Conservation (phyloP, 2,329 filamentous ascomycete species). For the Pestalotiopsis sp. region DNA sequence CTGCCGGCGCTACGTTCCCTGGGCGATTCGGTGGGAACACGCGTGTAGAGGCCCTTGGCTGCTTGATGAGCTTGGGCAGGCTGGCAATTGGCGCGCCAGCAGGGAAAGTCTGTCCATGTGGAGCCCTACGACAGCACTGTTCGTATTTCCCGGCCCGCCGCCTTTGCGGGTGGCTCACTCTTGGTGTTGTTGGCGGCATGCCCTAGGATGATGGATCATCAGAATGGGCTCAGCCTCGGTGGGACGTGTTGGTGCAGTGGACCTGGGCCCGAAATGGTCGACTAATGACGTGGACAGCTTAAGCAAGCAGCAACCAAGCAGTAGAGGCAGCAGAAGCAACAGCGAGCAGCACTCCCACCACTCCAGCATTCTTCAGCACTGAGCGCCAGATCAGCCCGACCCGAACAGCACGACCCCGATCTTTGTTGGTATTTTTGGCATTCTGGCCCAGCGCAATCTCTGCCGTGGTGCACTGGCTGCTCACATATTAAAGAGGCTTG, state of each 20-base stretch:
- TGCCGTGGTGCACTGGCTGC: neutral
- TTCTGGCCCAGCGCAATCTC: neutral
- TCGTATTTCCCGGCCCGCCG: conserved; percentile 11
- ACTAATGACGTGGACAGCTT: conserved; percentile 11
- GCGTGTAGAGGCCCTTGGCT: neutral
- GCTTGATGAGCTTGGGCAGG: neutral
- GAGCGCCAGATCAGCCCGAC: too few relatives aligned
- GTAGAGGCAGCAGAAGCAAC: neutral
- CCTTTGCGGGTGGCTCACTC: neutral
- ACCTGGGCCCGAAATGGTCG: neutral
- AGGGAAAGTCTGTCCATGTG: neutral
- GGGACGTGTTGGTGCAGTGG: neutral
- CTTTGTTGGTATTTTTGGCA: neutral
- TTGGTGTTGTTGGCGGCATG: neutral
- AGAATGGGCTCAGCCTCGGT: conserved; percentile 6
- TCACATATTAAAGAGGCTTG: neutral
- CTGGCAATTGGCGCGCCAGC: neutral
- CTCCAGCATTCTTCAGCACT: neutral
- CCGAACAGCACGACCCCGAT: neutral
- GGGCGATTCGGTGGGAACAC: neutral
- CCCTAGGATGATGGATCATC: too few relatives aligned
- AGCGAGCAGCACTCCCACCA: neutral
- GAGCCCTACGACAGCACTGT: neutral
- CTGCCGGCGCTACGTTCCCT: conserved; percentile 6
- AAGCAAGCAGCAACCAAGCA: neutral